Evolutionary conservation across 768 basidiomycete species (phyloP).

Genomic region (Cystoderma amianthinum): DNA sequence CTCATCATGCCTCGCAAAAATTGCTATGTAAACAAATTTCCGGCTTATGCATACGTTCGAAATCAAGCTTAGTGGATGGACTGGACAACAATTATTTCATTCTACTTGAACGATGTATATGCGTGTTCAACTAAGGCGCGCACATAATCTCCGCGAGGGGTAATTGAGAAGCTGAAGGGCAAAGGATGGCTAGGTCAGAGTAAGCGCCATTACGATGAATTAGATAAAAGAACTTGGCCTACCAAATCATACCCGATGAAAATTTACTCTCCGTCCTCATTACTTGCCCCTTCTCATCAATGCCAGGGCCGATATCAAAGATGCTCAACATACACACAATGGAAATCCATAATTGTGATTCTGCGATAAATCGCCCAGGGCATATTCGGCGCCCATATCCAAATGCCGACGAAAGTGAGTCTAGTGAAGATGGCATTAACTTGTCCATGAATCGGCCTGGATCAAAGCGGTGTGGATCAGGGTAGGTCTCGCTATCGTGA

Average conservation of each 20-base stretch:
- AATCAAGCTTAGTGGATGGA: too few species aligned
- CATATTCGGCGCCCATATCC: constrained; percentile 40
- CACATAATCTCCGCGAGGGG: constrained; percentile 19
- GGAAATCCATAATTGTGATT: constrained; percentile 37
- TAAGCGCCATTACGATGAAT: not conserved
- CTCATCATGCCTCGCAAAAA: too few species aligned
- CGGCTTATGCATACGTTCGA: too few species aligned
- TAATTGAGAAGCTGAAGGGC: constrained; percentile 24
- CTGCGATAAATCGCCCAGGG: constrained; percentile 39
- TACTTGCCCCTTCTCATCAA: constrained; percentile 25
- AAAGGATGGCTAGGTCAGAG: constrained; percentile 24
- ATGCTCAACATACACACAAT: constrained; percentile 34
- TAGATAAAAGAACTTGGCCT: constrained; percentile 6
- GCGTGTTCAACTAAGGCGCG: constrained; percentile 22
- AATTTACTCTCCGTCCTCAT: constrained; percentile 25
- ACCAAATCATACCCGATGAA: constrained; percentile 39
- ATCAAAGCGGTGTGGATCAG: constrained; percentile 39
- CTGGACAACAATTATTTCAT: too few species aligned
- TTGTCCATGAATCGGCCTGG: constrained; percentile 38
- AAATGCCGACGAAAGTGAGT: constrained; percentile 29
- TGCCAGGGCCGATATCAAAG: constrained; percentile 30
- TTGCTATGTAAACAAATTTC: too few species aligned
- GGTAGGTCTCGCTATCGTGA: constrained; percentile 37
- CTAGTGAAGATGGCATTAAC: constrained; percentile 22
- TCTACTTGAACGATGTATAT: too few species aligned